These are phyloP conservation scores for Pinguiococcus pyrenoidosus DNA, from an alignment of 108 stramenopile species.

Conservation along the genomic window DNA sequence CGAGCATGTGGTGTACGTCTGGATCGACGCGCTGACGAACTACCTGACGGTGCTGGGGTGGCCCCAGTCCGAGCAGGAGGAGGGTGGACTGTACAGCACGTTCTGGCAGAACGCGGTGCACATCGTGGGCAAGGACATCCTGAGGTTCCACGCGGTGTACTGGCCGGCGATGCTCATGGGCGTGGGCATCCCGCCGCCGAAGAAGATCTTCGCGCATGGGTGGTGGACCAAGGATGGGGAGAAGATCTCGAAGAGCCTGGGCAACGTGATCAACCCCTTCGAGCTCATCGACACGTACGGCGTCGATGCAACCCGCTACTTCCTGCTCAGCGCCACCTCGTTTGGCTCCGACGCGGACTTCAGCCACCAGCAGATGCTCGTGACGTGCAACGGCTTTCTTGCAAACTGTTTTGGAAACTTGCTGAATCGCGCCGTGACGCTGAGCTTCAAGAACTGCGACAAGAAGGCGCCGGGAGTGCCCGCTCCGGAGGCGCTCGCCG, in stretches of 20 bases:
- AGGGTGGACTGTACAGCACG: constrained; percentile 5
- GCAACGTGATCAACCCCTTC: constrained; percentile 72
- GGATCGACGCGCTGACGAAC: constrained; percentile 93
- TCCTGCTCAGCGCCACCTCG: constrained; percentile 64
- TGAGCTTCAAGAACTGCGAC: constrained; percentile 73
- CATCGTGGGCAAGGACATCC: constrained; percentile 95
- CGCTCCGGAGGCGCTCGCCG: constrained; percentile 12
- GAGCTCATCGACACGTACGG: constrained; percentile 68
- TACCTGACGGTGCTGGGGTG: constrained; percentile 85
- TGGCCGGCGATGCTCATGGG: constrained; percentile 92
- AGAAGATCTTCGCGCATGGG: constrained; percentile 83
- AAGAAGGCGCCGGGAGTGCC: constrained; percentile 13
- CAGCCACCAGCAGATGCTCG: constrained; percentile 57
- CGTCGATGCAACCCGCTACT: constrained; percentile 74
- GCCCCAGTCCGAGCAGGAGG: constrained; percentile 45
- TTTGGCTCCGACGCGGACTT: constrained; percentile 87
- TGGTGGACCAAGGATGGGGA: constrained; percentile 96
- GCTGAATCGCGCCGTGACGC: constrained; percentile 64
- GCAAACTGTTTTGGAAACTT: constrained; percentile 88
- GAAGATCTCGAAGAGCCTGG: constrained; percentile 69
- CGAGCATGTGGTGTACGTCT: constrained; percentile 79
- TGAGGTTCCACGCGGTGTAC: constrained; percentile 90
- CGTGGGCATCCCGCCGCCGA: constrained; percentile 75
- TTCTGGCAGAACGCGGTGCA: constrained; percentile 75
- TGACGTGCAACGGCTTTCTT: constrained; percentile 67